Conservation (phyloP, 768 basidiomycete genomes). For the Trametes coccinea region DNA sequence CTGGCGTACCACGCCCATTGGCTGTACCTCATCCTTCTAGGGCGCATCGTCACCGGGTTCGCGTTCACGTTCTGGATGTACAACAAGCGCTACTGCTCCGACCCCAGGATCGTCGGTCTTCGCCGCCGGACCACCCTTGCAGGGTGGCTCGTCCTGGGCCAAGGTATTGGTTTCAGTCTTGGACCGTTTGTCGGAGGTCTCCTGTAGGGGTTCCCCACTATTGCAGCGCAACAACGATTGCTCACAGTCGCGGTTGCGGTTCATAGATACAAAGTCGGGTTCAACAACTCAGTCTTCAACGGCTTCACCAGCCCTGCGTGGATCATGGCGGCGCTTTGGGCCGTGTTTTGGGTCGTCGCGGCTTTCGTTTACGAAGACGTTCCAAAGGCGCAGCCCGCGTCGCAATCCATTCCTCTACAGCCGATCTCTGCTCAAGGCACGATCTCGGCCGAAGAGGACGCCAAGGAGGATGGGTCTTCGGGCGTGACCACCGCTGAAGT, state of each 20-base stretch:
- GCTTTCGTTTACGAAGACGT: conserved; percentile 37
- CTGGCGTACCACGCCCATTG: conserved; percentile 58
- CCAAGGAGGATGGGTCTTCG: conserved; percentile 1
- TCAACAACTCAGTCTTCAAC: conserved; percentile 57
- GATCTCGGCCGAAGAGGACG: not conserved
- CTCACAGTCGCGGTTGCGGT: not conserved
- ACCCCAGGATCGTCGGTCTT: conserved; percentile 64
- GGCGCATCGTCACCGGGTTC: conserved; percentile 63
- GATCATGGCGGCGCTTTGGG: conserved; percentile 59
- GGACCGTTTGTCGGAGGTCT: conserved; percentile 67
- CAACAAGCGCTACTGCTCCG: conserved; percentile 67
- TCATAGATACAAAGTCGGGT: conserved; percentile 51
- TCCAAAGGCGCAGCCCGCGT: conserved; percentile 7
- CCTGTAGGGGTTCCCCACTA: conserved; percentile 34
- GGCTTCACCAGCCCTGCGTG: conserved; percentile 68
- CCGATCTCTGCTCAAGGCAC: not conserved
- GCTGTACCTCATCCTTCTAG: conserved; percentile 70
- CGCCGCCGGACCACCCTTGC: conserved; percentile 63
- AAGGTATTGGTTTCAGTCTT: conserved; percentile 59
- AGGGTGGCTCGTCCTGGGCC: conserved; percentile 62
- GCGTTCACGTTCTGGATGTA: conserved; percentile 69
- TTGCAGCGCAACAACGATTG: not conserved
- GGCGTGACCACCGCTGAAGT: conserved; percentile 14
- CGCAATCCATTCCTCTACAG: conserved; percentile 15
- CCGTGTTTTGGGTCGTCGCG: conserved; percentile 48